Percentiles rank a stretch among this genome's conserved stretches.
These are phyloP conservation scores for Fusarium praegraminearum DNA, from an alignment of 2,329 filamentous ascomycete genomes.

Conservation along the genomic window DNA sequence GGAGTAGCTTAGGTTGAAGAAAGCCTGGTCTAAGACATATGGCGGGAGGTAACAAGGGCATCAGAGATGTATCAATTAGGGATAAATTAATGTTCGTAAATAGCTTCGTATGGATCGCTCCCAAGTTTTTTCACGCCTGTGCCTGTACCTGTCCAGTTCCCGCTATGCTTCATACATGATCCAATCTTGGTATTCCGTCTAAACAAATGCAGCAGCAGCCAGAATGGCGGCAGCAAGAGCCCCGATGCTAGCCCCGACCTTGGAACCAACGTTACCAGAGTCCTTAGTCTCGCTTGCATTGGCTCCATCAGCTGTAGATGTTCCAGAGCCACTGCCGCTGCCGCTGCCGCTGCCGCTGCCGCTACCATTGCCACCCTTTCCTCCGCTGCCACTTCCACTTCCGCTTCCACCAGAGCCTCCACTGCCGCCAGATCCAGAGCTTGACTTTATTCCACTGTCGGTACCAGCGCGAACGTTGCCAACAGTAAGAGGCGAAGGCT, in stretches of 20 bases:
- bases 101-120: conserved; percentile 9
- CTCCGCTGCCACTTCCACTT: neutral
- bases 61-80: neutral
- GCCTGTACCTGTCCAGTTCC: neutral
- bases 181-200: neutral
- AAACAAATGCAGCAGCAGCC: conserved; percentile 18
- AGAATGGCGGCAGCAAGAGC: conserved; percentile 25
- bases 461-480: conserved; percentile 28
- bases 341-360: neutral
- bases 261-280: conserved; percentile 24
- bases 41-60: neutral
- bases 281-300: conserved; percentile 16
- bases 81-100: conserved; percentile 14
- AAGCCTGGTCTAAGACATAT: neutral
- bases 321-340: conserved; percentile 1
- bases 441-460: conserved; percentile 28
- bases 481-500: conserved; percentile 27
- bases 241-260: conserved; percentile 10
- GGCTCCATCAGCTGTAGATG: conserved; percentile 13
- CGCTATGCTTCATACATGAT: conserved; percentile 2
- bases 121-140: neutral
- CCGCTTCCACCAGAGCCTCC: conserved; percentile 9
- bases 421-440: conserved; percentile 15
- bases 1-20: neutral
- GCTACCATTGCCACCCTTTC: neutral